phyloP scores from a whole-genome alignment of 495 filamentous ascomycete genomes.

The Sordaria brevicollis region DNA sequence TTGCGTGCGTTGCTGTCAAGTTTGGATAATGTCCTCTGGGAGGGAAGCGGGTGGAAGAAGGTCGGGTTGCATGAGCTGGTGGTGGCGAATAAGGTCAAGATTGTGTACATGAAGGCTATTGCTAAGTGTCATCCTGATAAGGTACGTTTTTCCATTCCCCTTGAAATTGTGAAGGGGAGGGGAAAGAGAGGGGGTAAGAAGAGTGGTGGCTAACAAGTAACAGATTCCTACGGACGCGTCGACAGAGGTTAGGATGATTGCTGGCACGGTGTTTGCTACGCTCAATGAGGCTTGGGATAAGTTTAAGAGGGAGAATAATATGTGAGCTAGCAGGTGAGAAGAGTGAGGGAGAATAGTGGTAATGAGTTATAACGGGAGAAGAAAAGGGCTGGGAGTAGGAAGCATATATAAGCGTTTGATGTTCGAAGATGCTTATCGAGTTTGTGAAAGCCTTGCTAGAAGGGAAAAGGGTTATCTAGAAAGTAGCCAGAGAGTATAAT shows the following conservation, averaged over 20 bases:
- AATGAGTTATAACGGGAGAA: neutral
- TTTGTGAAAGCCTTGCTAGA: neutral
- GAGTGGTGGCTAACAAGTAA: neutral
- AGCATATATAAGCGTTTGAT: neutral
- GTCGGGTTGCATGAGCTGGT: slow-evolving; percentile 87
- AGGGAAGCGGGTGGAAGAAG: slow-evolving; percentile 91
- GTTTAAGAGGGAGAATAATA: slow-evolving; percentile 82
- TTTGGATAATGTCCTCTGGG: slow-evolving; percentile 83
- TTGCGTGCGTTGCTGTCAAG: slow-evolving; percentile 80
- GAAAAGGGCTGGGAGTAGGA: neutral
- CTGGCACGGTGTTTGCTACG: slow-evolving; percentile 78
- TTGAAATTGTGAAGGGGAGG: no score
- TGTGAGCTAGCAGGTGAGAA: slow-evolving; percentile 35
- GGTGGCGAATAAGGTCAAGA: slow-evolving; percentile 84
- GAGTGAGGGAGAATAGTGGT: neutral
- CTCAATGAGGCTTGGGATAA: slow-evolving; percentile 98
- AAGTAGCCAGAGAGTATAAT: neutral
- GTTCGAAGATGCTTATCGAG: neutral
- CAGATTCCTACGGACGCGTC: slow-evolving; percentile 80
- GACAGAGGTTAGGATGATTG: slow-evolving; percentile 93
- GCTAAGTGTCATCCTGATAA: slow-evolving; percentile 97
- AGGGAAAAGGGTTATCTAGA: neutral
- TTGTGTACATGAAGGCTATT: slow-evolving; percentile 98
- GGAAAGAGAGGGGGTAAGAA: no score
- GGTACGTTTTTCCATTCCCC: slow-evolving; percentile 43